Evolutionary conservation across 345 rosid genomes (phyloP).

Genomic region (Passiflora organensis): DNA sequence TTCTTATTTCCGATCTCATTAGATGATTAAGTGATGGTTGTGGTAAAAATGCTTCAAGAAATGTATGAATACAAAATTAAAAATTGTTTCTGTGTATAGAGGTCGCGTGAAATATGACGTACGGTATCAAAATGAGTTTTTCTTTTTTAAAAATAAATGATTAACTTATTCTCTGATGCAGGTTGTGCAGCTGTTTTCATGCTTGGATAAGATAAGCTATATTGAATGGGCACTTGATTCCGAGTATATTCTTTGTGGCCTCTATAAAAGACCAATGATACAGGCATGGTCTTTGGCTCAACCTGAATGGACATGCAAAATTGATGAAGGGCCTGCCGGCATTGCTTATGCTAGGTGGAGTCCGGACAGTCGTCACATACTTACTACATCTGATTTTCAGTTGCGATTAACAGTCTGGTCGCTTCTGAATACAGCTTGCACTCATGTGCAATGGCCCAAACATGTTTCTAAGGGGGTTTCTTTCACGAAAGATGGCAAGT

Average conservation of each 20-base stretch:
- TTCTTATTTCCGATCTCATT: no score
- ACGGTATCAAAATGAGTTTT: background rate
- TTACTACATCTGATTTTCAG: constrained; percentile 88
- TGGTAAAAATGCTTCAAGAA: no score
- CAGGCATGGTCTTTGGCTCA: constrained; percentile 91
- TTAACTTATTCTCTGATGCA: constrained; percentile 29
- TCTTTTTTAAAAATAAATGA: background rate
- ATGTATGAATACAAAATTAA: no score
- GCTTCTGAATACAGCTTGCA: constrained; percentile 83
- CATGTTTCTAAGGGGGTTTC: constrained; percentile 84
- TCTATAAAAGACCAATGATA: constrained; percentile 80
- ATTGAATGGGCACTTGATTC: constrained; percentile 98
- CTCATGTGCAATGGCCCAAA: constrained; percentile 95
- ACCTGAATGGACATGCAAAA: constrained; percentile 97
- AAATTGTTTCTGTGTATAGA: no score
- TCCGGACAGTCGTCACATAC: constrained; percentile 93
- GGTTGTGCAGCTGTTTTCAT: constrained; percentile 96
- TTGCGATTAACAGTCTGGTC: constrained; percentile 91
- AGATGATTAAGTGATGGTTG: no score
- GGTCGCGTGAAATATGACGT: no score
- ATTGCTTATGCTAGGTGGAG: constrained; percentile 98
- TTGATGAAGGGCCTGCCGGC: constrained; percentile 97
- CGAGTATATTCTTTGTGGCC: constrained; percentile 90
- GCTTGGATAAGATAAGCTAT: constrained; percentile 93
- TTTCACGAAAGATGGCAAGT: constrained; percentile 84